Conservation (phyloP, 2,329 filamentous ascomycete species). For the Thielaviopsis euricoi region DNA sequence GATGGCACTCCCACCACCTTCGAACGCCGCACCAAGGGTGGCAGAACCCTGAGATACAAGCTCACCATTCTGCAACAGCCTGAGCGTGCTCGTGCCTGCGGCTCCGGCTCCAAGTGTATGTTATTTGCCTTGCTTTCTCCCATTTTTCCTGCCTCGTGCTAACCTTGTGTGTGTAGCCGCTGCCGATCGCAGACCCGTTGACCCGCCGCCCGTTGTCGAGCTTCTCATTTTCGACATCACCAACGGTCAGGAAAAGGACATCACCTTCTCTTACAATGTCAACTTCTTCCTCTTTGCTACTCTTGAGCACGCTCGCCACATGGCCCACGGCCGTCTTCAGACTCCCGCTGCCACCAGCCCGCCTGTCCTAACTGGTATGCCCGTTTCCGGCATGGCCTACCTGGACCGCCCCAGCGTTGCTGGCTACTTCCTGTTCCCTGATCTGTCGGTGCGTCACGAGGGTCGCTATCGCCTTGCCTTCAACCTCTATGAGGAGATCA, state of each 20-base stretch:
- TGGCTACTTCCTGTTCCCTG: constrained; percentile 96
- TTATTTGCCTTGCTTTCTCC: constrained; percentile 1
- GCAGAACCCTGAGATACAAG: constrained; percentile 63
- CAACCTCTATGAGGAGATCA: constrained; percentile 84
- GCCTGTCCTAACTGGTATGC: constrained; percentile 82
- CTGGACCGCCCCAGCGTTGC: constrained; percentile 65
- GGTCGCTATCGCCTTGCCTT: constrained; percentile 85
- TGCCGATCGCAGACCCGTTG: constrained; percentile 79
- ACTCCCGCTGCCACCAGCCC: constrained; percentile 50
- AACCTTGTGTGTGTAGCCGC: constrained; percentile 37
- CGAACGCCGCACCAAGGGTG: constrained; percentile 45
- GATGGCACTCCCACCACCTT: constrained; percentile 13
- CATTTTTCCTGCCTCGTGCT: neutral
- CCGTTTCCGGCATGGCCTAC: constrained; percentile 90
- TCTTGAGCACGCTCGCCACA: constrained; percentile 67
- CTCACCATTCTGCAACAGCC: constrained; percentile 86
- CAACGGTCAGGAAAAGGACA: constrained; percentile 44
- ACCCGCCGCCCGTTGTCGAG: constrained; percentile 87
- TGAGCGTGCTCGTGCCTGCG: constrained; percentile 84
- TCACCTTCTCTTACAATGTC: constrained; percentile 84
- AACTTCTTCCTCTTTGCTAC: constrained; percentile 97
- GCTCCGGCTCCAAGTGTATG: constrained; percentile 87
- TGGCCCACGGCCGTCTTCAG: constrained; percentile 65
- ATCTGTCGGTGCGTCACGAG: constrained; percentile 89
- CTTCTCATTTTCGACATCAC: constrained; percentile 61